These are phyloP conservation scores for Lichenothelia convexa DNA, from an alignment of 495 filamentous ascomycete genomes.

Conservation along the genomic window DNA sequence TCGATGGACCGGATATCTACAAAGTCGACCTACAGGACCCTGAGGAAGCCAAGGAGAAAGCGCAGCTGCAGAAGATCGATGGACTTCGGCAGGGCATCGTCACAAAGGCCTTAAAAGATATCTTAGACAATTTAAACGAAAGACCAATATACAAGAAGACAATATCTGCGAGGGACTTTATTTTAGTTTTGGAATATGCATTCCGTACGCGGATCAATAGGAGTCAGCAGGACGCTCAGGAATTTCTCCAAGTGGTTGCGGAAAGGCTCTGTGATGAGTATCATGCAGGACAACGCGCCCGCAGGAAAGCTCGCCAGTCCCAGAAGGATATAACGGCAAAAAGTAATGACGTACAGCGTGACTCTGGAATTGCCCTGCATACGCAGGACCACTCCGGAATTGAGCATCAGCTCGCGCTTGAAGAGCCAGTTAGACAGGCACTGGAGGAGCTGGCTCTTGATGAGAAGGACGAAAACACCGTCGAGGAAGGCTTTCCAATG, in stretches of 20 bases:
- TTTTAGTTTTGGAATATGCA: constrained; percentile 61
- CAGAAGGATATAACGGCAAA: constrained; percentile 1
- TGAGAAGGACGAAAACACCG: constrained; percentile 12
- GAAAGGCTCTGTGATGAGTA: constrained; percentile 90
- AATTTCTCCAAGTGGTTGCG: constrained; percentile 84
- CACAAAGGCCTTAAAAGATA: constrained; percentile 77
- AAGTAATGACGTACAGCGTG: neutral
- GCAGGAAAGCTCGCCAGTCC: constrained; percentile 42
- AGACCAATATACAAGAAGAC: constrained; percentile 86
- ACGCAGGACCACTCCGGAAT: constrained; percentile 1
- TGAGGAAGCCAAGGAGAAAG: constrained; percentile 25
- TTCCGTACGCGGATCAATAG: constrained; percentile 81
- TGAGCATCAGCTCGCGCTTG: neutral
- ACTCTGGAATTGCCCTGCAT: too few species aligned
- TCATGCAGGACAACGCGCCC: constrained; percentile 58
- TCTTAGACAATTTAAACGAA: constrained; percentile 87
- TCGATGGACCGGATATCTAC: constrained; percentile 61
- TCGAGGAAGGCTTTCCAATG: constrained; percentile 65
- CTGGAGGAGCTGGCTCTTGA: constrained; percentile 1
- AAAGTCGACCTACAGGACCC: constrained; percentile 31
- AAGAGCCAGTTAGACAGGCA: neutral
- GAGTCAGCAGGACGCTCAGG: constrained; percentile 96
- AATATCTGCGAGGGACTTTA: constrained; percentile 67
- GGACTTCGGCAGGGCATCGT: constrained; percentile 64
- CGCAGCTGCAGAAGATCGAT: constrained; percentile 31